Percentiles rank a stretch among this genome's conserved stretches.
phyloP scores from a whole-genome alignment of 805 yeast species.

The Ogataea zsoltii region DNA sequence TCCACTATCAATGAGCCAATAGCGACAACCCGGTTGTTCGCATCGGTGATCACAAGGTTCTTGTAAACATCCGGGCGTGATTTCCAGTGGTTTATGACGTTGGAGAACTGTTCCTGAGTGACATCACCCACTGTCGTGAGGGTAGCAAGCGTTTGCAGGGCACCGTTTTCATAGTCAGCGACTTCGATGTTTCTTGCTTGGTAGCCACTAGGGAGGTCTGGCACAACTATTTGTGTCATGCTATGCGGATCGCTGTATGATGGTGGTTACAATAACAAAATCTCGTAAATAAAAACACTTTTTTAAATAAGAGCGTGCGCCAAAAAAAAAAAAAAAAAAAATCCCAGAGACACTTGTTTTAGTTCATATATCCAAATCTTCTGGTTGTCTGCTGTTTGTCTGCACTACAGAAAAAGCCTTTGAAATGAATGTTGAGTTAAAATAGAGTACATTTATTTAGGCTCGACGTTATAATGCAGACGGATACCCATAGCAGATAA shows the following conservation, averaged over 20 bases:
- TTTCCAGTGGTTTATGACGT: slow-evolving; percentile 61
- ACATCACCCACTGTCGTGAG: slow-evolving; percentile 85
- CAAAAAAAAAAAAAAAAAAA: not conserved
- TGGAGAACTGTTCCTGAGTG: slow-evolving; percentile 47
- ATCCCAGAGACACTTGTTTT: not conserved
- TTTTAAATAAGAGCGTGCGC: not conserved
- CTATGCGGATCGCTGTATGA: too few relatives aligned
- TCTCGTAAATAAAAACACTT: too few relatives aligned
- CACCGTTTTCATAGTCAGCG: slow-evolving; percentile 63
- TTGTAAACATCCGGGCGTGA: slow-evolving; percentile 54
- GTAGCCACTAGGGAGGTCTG: slow-evolving; percentile 63
- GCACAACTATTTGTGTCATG: slow-evolving; percentile 1
- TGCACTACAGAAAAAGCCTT: not conserved
- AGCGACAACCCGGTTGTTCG: slow-evolving; percentile 62
- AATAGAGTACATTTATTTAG: slow-evolving; percentile 35
- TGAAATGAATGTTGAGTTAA: not conserved
- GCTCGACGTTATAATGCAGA: slow-evolving; percentile 84
- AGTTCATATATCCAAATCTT: not conserved
- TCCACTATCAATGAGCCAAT: slow-evolving; percentile 83
- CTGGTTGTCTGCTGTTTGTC: too few relatives aligned
- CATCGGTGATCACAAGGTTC: slow-evolving; percentile 66
- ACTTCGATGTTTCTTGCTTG: slow-evolving; percentile 55
- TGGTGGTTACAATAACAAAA: too few relatives aligned
- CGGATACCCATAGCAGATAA: slow-evolving; percentile 97
- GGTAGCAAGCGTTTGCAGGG: slow-evolving; percentile 59